phyloP scores from a whole-genome alignment of 1,284 basidiomycete genomes.

The Cryptococcus floricola region DNA sequence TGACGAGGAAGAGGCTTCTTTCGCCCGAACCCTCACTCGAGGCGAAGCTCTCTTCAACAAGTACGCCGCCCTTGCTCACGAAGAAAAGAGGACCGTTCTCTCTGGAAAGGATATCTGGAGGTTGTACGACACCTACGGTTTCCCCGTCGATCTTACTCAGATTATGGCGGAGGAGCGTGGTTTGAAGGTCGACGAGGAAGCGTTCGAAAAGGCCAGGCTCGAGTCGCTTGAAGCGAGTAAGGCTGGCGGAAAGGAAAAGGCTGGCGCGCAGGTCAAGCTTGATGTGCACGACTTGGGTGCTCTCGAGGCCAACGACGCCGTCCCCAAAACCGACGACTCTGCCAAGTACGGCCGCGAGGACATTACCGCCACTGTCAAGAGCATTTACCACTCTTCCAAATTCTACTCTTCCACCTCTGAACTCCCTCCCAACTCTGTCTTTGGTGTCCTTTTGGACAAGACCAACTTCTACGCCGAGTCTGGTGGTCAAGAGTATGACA shows the following conservation, averaged over 20 bases:
- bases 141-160: constrained; percentile 93
- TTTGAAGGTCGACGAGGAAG: constrained; percentile 77
- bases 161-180: constrained; percentile 96
- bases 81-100: constrained; percentile 64
- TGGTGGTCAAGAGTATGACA: constrained; percentile 96
- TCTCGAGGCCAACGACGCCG: constrained; percentile 71
- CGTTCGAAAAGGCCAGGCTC: constrained; percentile 86
- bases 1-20: constrained; percentile 96
- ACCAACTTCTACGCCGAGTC: constrained; percentile 99
- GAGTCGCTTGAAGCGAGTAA: constrained; percentile 90
- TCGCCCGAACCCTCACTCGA: constrained; percentile 91
- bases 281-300: constrained; percentile 93
- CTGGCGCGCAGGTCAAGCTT: constrained; percentile 72
- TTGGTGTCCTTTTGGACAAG: constrained; percentile 85
- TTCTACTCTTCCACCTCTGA: constrained; percentile 68
- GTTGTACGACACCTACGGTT: constrained; percentile 97
- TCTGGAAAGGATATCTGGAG: constrained; percentile 93
- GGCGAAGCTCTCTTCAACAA: constrained; percentile 96
- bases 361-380: constrained; percentile 71
- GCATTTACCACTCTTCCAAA: constrained; percentile 76
- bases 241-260: constrained; percentile 57
- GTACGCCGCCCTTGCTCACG: constrained; percentile 70
- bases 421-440: constrained; percentile 60
- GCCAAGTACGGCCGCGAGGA: constrained; percentile 82
- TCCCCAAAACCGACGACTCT: constrained; percentile 93